Evolutionary conservation across 208 protist species (phyloP), one percentile per base, ranked within the genome.

Genomic region (Strigomonas oncopelti): DNA sequence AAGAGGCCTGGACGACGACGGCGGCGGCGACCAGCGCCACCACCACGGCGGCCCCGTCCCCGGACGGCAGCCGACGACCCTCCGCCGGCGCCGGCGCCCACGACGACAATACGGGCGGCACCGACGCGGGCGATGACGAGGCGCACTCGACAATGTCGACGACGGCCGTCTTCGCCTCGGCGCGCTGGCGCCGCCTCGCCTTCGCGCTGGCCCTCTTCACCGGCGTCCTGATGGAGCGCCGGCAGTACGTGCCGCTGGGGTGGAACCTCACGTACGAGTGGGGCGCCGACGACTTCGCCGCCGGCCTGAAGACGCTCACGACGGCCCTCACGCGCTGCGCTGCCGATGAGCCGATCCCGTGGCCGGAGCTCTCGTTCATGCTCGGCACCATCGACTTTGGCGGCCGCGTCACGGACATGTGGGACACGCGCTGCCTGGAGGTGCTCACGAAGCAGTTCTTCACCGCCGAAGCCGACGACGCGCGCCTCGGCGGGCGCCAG

Each of bases 191-290:
- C 59, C 87, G 84, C 34, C 77, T 99, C 5, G 69, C 98, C 8
- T 99, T 97, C 72, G 80, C 88, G 4, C 77, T 99, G 20, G 87
- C 85, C 29, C 87, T 97, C 70, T 97, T 98, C 80, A 93, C 97
- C 63, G 90, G 88, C 8, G 80, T 93, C 1, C 78, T 98, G 61
- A 90, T 95, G 75, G 94, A 98, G 77, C 75, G 96, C 25, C 84
- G 93, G 25, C 90, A 96, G 71, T 98, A 96, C 80, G 81, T 93
- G 51, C 83, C 95, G 9, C 78, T 98, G 1, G 95, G 94, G 29
- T 98, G 90, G 87, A 98, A 98, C 69, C 87, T 96, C 46, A 80
- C 81, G n/a, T 98, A 98, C 73, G 93, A 97, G 66, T 98, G 94
- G 87, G 94, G 84, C 45, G 69, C 84, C 24, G 75, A 83, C 4